Evolutionary conservation across 192 early-diverging fungal species (phyloP).

Genomic region (Endogone sp.): DNA sequence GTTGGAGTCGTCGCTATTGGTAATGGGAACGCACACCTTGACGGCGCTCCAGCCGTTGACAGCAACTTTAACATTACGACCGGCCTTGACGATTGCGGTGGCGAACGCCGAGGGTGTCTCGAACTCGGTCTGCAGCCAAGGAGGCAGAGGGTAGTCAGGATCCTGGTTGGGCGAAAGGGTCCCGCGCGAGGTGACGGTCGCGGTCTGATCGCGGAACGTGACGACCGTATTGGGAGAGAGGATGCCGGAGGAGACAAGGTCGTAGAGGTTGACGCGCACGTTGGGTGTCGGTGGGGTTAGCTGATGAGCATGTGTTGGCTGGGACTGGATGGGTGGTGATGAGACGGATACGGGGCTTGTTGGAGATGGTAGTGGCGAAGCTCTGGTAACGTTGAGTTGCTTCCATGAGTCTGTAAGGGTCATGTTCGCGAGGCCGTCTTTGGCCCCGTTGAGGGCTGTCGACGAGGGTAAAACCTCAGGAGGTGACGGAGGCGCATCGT

Average conservation of each 20-base stretch:
- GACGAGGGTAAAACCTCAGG: too few species aligned
- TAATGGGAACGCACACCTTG: slow-evolving; percentile 30
- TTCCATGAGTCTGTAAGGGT: too few species aligned
- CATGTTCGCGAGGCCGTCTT: too few species aligned
- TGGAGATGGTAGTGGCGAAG: too few species aligned
- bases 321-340: too few species aligned
- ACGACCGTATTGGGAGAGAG: slow-evolving; percentile 25
- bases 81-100: slow-evolving; percentile 53
- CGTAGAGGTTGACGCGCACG: slow-evolving; percentile 23
- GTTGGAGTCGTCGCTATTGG: too few species aligned
- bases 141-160: slow-evolving; percentile 8
- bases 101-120: slow-evolving; percentile 65
- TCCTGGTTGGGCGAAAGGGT: slow-evolving; percentile 27
- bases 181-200: slow-evolving; percentile 26
- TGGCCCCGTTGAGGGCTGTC: too few species aligned
- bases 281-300: too few species aligned
- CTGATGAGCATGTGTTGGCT: too few species aligned
- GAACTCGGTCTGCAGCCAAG: slow-evolving; percentile 36
- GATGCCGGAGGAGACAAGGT: slow-evolving; percentile 28
- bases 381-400: too few species aligned
- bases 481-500: too few species aligned
- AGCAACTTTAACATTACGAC: slow-evolving; percentile 39
- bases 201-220: slow-evolving; percentile 27
- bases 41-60: slow-evolving; percentile 68
- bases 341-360: too few species aligned